Evolutionary conservation across 208 protist genomes (phyloP).

Genomic region (Novymonas esmeraldas): DNA sequence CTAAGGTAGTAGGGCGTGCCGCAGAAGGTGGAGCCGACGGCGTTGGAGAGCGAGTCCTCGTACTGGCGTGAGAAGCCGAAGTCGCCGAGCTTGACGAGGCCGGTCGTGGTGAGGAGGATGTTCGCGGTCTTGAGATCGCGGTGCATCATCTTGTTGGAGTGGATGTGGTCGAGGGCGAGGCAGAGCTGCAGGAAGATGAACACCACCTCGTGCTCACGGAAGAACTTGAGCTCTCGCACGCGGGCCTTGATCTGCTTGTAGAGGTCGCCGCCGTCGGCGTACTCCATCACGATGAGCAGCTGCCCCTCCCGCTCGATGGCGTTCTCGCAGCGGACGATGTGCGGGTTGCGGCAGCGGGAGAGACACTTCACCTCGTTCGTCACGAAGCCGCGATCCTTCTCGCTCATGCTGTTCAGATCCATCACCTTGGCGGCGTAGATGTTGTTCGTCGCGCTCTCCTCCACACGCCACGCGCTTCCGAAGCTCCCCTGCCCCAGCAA

Average conservation of each 20-base stretch:
- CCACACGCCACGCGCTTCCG: constrained; percentile 88
- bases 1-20: constrained; percentile 93
- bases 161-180: constrained; percentile 86
- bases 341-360: constrained; percentile 87
- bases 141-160: constrained; percentile 91
- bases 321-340: constrained; percentile 89
- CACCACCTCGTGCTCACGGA: constrained; percentile 86
- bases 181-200: constrained; percentile 89
- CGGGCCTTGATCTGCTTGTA: constrained; percentile 85
- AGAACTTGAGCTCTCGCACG: constrained; percentile 59
- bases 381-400: constrained; percentile 91
- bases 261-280: constrained; percentile 83
- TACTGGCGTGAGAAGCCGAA: constrained; percentile 90
- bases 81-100: constrained; percentile 87
- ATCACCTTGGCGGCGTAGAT: constrained; percentile 93
- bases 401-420: constrained; percentile 84
- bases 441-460: constrained; percentile 66
- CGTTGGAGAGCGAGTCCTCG: constrained; percentile 84
- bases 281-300: constrained; percentile 90
- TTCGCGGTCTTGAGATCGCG: constrained; percentile 91
- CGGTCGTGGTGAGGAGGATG: constrained; percentile 82
- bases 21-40: constrained; percentile 86
- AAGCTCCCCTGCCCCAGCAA: constrained; percentile 93
- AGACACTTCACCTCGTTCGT: constrained; percentile 95
- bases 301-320: constrained; percentile 65